Conservation (phyloP, 129 eudicot species). For the Tagetes erecta region DNA sequence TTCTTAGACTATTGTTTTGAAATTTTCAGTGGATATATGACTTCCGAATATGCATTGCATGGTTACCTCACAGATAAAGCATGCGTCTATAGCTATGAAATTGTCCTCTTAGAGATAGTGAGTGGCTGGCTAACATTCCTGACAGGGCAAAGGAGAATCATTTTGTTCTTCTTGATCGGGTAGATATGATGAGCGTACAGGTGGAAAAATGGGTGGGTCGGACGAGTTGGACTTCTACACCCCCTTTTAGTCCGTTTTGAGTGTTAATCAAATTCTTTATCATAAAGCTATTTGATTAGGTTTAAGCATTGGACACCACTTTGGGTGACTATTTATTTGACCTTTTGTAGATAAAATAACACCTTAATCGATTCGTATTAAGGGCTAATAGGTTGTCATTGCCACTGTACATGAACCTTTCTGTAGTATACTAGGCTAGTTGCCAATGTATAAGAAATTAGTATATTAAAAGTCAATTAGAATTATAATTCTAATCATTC, state of each 20-base stretch:
- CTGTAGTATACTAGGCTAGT: neutral
- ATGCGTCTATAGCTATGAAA: conserved; percentile 72
- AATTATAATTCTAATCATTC: too few relatives aligned
- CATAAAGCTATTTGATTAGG: too few relatives aligned
- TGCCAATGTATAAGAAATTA: too few relatives aligned
- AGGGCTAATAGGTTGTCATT: neutral
- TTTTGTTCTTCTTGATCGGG: conserved; percentile 66
- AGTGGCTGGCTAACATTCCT: conserved; percentile 51
- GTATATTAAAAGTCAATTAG: too few relatives aligned
- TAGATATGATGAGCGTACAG: conserved; percentile 28
- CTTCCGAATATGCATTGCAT: conserved; percentile 76
- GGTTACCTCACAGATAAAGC: conserved; percentile 77
- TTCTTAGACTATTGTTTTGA: neutral
- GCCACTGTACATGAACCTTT: neutral
- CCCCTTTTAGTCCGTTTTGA: too few relatives aligned
- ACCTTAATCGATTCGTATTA: neutral
- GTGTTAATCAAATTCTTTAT: too few relatives aligned
- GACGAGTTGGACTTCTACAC: neutral
- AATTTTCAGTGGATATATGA: conserved; percentile 69
- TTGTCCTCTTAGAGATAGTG: conserved; percentile 60
- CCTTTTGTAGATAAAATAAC: neutral
- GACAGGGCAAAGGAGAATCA: conserved; percentile 41
- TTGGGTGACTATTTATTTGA: neutral
- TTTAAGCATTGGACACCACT: too few relatives aligned
- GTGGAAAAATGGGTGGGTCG: neutral